Evolutionary conservation across 352 stramenopile species (phyloP), one percentile per base, ranked within the genome.

Genomic region (Plasmopara halstedii): DNA sequence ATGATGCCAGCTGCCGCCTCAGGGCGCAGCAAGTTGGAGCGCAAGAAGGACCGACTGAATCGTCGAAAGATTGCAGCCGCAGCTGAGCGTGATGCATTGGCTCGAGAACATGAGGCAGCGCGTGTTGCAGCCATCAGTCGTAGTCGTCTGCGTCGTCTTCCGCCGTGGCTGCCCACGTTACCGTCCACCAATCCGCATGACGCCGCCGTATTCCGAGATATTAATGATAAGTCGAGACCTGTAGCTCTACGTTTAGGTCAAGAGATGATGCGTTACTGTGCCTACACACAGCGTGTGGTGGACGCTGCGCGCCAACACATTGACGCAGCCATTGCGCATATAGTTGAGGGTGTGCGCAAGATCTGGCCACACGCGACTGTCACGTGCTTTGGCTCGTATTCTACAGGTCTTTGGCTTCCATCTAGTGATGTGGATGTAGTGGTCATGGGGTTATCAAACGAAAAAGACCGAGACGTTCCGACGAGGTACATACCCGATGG

Each of bases 381-480:
- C 35, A 66, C 59, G 43, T 85, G 76, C 52, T 94, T 88, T 58
- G 85, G 85, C 11, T 94, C 80, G 38, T 94, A 89, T 37, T 76
- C 77, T 17, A 94, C 67, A 17, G 85, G 79, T 0, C 65, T 96
- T n/a, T 94, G 83, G 79, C 67, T 93, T 22, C 83, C 85, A 6
- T 87, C 78, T 3, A 93, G 79, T 37, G 85, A 96, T 44, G 77
- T 96, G 4, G 85, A 96, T 47, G 81, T 96, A 11, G 83, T 95
- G 7, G 73, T 95, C 7, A 79, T 89, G 53, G 70, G 62, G 1
- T 69, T 92, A 20, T 60, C 65, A 3, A 71, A 67, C 39, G 20
- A 52, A 8, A 37, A 58, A 18, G 64, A 73, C 49, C 39, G 43
- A 37, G 58, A 73, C 39, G 64, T 73, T n/a, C 57, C 61, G 14